Evolutionary conservation across 2,329 filamentous ascomycete genomes (phyloP).

Genomic region (Sporothrix euskadiensis): DNA sequence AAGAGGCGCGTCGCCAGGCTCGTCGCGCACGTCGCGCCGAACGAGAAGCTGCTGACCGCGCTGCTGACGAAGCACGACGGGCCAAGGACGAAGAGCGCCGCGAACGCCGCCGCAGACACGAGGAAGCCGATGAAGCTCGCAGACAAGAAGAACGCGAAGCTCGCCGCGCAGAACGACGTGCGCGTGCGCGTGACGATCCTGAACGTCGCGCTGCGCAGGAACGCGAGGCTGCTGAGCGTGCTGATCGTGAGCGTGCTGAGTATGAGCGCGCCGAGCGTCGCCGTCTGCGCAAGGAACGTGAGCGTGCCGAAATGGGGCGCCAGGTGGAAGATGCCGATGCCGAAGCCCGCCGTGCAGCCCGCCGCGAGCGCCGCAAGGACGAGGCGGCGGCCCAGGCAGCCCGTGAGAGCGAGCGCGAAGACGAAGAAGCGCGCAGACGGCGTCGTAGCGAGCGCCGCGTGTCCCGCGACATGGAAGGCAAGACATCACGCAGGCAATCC

Average conservation of each 20-base stretch:
- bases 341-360: constrained; percentile 49
- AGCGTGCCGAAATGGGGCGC: constrained; percentile 42
- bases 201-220: constrained; percentile 44
- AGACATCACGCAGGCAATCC: constrained; percentile 45
- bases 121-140: constrained; percentile 56
- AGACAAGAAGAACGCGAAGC: constrained; percentile 60
- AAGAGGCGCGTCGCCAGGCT: constrained; percentile 64
- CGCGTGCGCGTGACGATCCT: constrained; percentile 51
- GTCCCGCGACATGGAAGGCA: constrained; percentile 46
- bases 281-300: constrained; percentile 51
- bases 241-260: constrained; percentile 38
- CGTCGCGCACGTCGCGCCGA: constrained; percentile 61
- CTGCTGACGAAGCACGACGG: constrained; percentile 57
- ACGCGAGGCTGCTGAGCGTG: constrained; percentile 36
- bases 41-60: constrained; percentile 50
- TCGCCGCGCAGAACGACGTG: constrained; percentile 56
- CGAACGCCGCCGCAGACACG: constrained; percentile 56
- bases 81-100: constrained; percentile 59
- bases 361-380: constrained; percentile 52
- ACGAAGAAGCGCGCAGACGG: constrained; percentile 56
- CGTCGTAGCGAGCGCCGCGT: constrained; percentile 56
- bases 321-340: constrained; percentile 49
- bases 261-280: constrained; percentile 54
- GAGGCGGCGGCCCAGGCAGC: constrained; percentile 35
- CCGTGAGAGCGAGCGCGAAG: constrained; percentile 43